Evolutionary conservation across 371 early-diverging fungal species (phyloP).

Genomic region (Parasitella parasitica): DNA sequence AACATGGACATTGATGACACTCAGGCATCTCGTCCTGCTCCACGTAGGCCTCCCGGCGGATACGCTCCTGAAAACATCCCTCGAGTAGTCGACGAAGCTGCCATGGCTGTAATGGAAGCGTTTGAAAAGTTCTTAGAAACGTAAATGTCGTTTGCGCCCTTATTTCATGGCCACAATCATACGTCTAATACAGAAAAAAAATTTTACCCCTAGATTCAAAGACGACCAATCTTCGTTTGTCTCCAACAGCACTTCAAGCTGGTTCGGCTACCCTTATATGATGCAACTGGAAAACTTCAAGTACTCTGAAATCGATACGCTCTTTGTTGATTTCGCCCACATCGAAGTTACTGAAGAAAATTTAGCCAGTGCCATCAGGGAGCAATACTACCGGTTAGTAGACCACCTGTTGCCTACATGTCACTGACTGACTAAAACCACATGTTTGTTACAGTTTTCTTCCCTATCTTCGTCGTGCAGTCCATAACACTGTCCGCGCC

Average conservation of each 20-base stretch:
- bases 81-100: constrained; percentile 76
- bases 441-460: constrained; percentile 65
- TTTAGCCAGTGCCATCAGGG: constrained; percentile 67
- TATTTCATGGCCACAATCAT: not conserved
- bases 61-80: constrained; percentile 25
- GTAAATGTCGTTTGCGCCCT: constrained; percentile 48
- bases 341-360: constrained; percentile 61
- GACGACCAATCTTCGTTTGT: constrained; percentile 28
- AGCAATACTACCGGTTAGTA: constrained; percentile 76
- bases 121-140: constrained; percentile 78
- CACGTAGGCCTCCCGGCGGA: constrained; percentile 21
- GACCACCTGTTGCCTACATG: not conserved
- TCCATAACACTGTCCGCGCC: constrained; percentile 73
- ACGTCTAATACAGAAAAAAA: not conserved
- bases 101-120: constrained; percentile 71
- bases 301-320: constrained; percentile 61
- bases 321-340: constrained; percentile 81
- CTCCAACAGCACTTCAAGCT: constrained; percentile 25
- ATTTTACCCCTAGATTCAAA: constrained; percentile 22
- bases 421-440: not conserved
- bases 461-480: constrained; percentile 82
- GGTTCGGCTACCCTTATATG: constrained; percentile 53
- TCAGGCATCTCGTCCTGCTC: constrained; percentile 16
- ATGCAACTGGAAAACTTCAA: constrained; percentile 61
- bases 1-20: constrained; percentile 34